Evolutionary conservation across 78 protist species (phyloP).

Genomic region (Dictyostelium firmibasis): DNA sequence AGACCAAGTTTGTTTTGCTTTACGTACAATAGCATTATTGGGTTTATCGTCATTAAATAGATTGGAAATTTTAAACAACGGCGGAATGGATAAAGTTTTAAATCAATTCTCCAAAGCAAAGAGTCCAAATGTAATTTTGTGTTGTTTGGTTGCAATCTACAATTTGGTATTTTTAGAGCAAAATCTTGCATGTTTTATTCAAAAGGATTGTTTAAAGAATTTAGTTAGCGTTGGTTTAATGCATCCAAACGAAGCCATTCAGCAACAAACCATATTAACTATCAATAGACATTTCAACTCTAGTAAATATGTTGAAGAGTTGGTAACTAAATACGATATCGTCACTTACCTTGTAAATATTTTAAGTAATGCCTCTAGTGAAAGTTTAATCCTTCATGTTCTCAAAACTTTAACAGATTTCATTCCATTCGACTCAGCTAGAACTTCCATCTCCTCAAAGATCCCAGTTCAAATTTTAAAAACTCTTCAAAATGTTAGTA

Average conservation of each 20-base stretch:
- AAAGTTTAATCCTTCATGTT: constrained; percentile 39
- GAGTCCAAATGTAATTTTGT: constrained; percentile 8
- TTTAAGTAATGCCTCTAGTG: constrained; percentile 46
- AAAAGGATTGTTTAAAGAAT: constrained; percentile 25
- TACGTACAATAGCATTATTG: constrained; percentile 20
- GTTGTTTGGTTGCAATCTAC: constrained; percentile 10
- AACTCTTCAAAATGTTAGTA: constrained; percentile 42
- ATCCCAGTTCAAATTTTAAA: constrained; percentile 39
- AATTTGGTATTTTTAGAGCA: constrained; percentile 39
- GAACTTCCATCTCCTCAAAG: neutral
- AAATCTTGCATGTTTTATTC: constrained; percentile 5
- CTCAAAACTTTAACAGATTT: constrained; percentile 41
- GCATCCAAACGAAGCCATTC: constrained; percentile 35
- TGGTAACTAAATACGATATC: neutral
- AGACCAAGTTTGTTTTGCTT: constrained; percentile 49
- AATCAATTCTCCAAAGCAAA: constrained; percentile 16
- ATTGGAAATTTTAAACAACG: constrained; percentile 24
- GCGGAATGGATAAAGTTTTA: constrained; percentile 63
- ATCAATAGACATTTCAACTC: constrained; percentile 47
- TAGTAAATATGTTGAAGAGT: constrained; percentile 4
- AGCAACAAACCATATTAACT: neutral
- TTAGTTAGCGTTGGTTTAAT: neutral
- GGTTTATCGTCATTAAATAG: constrained; percentile 16
- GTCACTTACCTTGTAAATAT: constrained; percentile 7
- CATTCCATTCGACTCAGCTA: constrained; percentile 24